A percentile compares a stretch with the other conserved stretches of the same genome.
Evolutionary conservation across 352 stramenopile species (phyloP).

Genomic region (Pythium insidiosum): DNA sequence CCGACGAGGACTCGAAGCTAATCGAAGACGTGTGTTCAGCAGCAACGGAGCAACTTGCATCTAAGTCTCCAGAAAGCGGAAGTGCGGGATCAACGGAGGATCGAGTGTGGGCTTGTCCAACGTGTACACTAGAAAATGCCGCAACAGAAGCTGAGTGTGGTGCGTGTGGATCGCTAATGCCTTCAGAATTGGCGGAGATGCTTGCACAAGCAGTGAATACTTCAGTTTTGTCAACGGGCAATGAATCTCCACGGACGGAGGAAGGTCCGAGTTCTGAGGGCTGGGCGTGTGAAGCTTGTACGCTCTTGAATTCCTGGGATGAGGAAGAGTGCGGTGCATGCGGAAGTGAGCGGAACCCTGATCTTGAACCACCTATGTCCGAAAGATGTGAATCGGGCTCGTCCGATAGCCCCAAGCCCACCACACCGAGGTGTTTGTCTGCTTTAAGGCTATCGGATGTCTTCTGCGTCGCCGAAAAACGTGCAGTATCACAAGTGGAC

Average conservation of each 20-base stretch:
- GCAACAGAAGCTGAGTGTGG: conserved; percentile 45
- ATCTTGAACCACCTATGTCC: conserved; percentile 23
- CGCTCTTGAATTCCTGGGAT: conserved; percentile 56
- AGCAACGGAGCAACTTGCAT: no score
- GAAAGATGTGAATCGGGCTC: no score
- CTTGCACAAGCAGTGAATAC: conserved; percentile 1
- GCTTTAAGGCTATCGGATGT: no score
- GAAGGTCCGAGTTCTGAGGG: conserved; percentile 7
- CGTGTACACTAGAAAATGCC: conserved; percentile 68
- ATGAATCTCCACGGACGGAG: no score
- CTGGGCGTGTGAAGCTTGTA: conserved; percentile 60
- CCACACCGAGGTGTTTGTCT: no score
- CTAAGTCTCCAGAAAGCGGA: conserved; percentile 6
- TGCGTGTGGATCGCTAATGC: conserved; percentile 57
- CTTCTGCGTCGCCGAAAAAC: no score
- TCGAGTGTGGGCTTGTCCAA: conserved; percentile 44
- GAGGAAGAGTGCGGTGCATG: conserved; percentile 40
- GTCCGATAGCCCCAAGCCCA: no score
- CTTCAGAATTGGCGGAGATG: conserved; percentile 27
- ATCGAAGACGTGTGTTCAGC: no score
- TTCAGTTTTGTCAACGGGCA: no score
- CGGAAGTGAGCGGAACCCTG: conserved; percentile 36
- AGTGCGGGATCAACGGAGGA: no score
- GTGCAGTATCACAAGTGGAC: no score
- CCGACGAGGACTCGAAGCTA: conserved; percentile 26